A percentile compares a stretch with the other conserved stretches of the same genome.
Evolutionary conservation across 164 flowering plant species (phyloP).

Genomic region (Vitis rupestris): DNA sequence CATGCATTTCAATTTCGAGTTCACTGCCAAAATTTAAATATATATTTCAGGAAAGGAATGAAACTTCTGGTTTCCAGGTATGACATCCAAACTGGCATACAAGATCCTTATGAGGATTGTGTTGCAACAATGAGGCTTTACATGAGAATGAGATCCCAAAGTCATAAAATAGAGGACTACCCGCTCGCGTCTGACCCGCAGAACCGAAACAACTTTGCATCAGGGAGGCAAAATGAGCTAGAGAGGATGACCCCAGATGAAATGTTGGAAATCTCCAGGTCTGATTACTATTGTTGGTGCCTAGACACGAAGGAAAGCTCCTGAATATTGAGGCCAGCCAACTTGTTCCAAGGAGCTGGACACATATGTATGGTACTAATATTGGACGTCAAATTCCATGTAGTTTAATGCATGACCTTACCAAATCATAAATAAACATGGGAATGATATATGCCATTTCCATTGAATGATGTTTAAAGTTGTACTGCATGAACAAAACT

Average conservation of each 20-base stretch:
- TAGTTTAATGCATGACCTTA: too few species aligned
- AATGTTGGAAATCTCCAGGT: slow-evolving; percentile 71
- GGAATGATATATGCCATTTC: too few species aligned
- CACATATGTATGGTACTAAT: too few species aligned
- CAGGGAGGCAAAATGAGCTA: slow-evolving; percentile 72
- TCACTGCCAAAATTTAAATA: too few species aligned
- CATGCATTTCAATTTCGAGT: neutral
- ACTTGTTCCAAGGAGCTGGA: too few species aligned
- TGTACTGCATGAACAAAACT: too few species aligned
- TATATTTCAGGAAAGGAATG: neutral
- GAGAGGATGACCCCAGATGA: slow-evolving; percentile 76
- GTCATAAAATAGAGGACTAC: slow-evolving; percentile 48
- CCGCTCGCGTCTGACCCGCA: slow-evolving; percentile 61
- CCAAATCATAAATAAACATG: too few species aligned
- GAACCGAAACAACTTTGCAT: slow-evolving; percentile 57
- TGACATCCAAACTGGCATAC: slow-evolving; percentile 76
- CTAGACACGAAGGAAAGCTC: slow-evolving; percentile 45
- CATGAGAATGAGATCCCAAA: slow-evolving; percentile 69
- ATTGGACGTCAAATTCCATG: too few species aligned
- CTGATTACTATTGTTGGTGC: slow-evolving; percentile 92
- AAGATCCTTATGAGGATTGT: slow-evolving; percentile 91
- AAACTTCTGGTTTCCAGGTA: slow-evolving; percentile 38
- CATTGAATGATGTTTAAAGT: too few species aligned
- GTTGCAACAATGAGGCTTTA: slow-evolving; percentile 86
- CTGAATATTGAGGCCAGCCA: neutral